Conservation (phyloP, 1,139 yeast species). For the Saccharomyces hybrid region DNA sequence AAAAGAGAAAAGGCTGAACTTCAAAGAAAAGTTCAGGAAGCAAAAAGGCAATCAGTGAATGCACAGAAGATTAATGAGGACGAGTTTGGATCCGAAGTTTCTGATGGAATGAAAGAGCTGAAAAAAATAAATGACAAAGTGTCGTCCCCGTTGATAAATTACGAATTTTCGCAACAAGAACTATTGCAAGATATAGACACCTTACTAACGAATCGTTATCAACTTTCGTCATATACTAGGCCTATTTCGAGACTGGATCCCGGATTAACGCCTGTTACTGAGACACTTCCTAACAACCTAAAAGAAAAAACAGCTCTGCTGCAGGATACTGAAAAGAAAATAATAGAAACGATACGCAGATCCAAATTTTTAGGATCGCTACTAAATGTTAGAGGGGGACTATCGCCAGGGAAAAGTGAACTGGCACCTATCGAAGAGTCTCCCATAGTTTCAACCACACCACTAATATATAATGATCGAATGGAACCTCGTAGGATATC, state of each 20-base stretch:
- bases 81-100: conserved; percentile 12
- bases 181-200: conserved; percentile 3
- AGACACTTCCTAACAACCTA: conserved; percentile 3
- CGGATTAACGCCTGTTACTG: conserved; percentile 23
- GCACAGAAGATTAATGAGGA: conserved; percentile 14
- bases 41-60: conserved; percentile 39
- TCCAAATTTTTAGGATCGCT: conserved; percentile 37
- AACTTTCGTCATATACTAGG: conserved; percentile 40
- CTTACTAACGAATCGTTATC: conserved; percentile 12
- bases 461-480: conserved; percentile 3
- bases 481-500: conserved; percentile 37
- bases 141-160: neutral
- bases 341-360: conserved; percentile 35
- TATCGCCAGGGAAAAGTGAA: conserved; percentile 17
- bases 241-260: conserved; percentile 73
- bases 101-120: conserved; percentile 7
- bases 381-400: conserved; percentile 39
- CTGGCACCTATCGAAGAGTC: conserved; percentile 8
- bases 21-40: conserved; percentile 39
- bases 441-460: neutral
- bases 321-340: conserved; percentile 20
- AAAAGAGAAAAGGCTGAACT: conserved; percentile 46
- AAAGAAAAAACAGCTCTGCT: conserved; percentile 5
- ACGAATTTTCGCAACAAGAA: conserved; percentile 8
- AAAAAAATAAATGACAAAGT: neutral